phyloP scores from a whole-genome alignment of 2,329 filamentous ascomycete species.

The Capronia americana region DNA sequence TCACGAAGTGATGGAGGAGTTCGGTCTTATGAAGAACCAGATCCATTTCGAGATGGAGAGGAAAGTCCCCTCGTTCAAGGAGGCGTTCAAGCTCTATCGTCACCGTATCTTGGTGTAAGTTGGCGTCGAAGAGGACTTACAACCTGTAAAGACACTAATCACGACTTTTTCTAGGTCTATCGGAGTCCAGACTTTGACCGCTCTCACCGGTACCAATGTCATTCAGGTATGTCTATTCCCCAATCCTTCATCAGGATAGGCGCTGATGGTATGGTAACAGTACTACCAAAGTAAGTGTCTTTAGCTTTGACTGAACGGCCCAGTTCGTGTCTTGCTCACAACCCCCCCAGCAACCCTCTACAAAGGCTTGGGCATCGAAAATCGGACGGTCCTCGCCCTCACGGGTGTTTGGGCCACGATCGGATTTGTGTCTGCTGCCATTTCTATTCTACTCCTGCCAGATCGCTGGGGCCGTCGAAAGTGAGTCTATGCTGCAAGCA shows the following conservation, averaged over 20 bases:
- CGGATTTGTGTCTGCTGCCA: conserved; percentile 79
- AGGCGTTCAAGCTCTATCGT: conserved; percentile 69
- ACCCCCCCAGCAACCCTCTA: conserved; percentile 69
- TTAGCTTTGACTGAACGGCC: background rate
- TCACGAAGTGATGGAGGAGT: conserved; percentile 76
- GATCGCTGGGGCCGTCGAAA: conserved; percentile 63
- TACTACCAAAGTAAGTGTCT: conserved; percentile 67
- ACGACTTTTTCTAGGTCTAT: conserved; percentile 50
- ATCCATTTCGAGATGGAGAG: conserved; percentile 77
- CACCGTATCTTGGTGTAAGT: conserved; percentile 64
- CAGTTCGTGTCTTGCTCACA: conserved; percentile 43
- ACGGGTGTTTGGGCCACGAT: conserved; percentile 89
- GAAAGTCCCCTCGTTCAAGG: conserved; percentile 58
- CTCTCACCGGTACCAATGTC: conserved; percentile 87
- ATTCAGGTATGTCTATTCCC: conserved; percentile 65
- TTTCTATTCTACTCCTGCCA: conserved; percentile 61
- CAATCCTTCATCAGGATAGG: too few species aligned
- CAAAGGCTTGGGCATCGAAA: conserved; percentile 62
- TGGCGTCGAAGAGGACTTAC: too few species aligned
- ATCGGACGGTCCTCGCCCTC: conserved; percentile 62
- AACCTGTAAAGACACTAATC: conserved; percentile 42
- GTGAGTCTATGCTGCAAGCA: too few species aligned
- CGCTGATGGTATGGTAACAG: background rate
- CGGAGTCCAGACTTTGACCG: conserved; percentile 80
- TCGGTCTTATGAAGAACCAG: conserved; percentile 86